These are phyloP conservation scores for Camelina hispida DNA, from an alignment of 345 rosid species.

Conservation along the genomic window DNA sequence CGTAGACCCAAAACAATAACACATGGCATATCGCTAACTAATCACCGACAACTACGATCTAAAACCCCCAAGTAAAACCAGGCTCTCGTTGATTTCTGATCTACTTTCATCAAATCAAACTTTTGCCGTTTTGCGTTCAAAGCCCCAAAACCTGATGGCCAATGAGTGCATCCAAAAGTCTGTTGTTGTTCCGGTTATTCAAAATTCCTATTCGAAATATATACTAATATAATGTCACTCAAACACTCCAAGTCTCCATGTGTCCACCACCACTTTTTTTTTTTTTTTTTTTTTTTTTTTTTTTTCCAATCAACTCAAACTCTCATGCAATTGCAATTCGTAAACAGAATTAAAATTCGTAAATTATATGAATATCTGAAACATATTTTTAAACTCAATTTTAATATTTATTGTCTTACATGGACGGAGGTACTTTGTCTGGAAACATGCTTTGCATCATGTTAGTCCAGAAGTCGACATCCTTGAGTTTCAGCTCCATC, in stretches of 20 bases:
- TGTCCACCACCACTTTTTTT: background rate
- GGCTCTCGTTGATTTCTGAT: no score
- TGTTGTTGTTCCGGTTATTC: background rate
- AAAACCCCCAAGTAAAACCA: no score
- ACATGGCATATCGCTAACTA: no score
- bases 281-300: no score
- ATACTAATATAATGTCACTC: background rate
- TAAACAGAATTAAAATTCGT: background rate
- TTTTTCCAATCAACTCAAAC: no score
- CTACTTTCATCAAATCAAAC: no score
- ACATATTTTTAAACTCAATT: background rate
- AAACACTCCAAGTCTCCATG: background rate
- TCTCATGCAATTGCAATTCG: background rate
- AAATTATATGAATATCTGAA: background rate
- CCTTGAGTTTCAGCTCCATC: conserved; percentile 2
- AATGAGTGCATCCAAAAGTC: no score
- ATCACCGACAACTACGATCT: no score
- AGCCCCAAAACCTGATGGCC: no score
- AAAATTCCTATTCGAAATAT: background rate
- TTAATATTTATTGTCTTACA: background rate
- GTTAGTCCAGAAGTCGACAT: conserved; percentile 2
- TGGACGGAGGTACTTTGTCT: conserved; percentile 17
- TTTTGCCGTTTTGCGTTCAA: no score
- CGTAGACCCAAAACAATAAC: no score
- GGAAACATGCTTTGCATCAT: conserved; percentile 12